Evolutionary conservation across 2,329 filamentous ascomycete genomes (phyloP), one percentile per base, ranked within the genome.

Genomic region (Pestalotiopsis sp.): DNA sequence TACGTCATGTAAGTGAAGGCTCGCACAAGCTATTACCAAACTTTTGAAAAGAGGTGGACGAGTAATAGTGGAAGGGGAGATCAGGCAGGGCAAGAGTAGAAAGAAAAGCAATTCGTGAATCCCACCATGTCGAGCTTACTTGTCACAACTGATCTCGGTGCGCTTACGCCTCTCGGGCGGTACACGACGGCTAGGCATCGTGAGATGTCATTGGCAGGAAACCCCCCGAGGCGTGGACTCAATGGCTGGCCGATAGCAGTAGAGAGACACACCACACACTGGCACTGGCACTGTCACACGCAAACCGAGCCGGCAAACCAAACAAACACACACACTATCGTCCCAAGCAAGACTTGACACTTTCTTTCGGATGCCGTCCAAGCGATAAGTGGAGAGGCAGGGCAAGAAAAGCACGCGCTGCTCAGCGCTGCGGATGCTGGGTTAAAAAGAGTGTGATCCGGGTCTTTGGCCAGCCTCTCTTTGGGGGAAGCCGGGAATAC

Each of bases 111-210:
- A 52, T 52, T 52, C 20, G 45, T 52, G 45, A 52, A n/a, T 52
- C 45, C 45, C 45, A 52, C 45, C 45, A 52, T 52, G 45, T 52
- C 17, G 45, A 20, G 63, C 68, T 68, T 64, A 70, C 68, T 66
- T 81, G 74, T 84, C 82, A 74, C 82, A 84, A 66, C 77, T 80
- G 17, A 80, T 81, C 71, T 83, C 82, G 64, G 82, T 82, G 27
- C 82, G 77, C 71, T 83, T 82, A 58, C 82, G 77, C 72, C 82
- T 81, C 67, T 83, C 81, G 60, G 79, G 76, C 5, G 82, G 82
- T 13, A 83, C 81, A 68, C 78, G 74, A 68, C 75, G 74, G 67
- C 73, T 76, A 57, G 68, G 68, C 68, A 70, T 70, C 25, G 65
- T 62, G 52, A 52, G 27, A 38, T 65, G 39, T 65, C 63, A 57